Conservation (phyloP, 2,329 filamentous ascomycete genomes). For the Scedosporium dehoogii region DNA sequence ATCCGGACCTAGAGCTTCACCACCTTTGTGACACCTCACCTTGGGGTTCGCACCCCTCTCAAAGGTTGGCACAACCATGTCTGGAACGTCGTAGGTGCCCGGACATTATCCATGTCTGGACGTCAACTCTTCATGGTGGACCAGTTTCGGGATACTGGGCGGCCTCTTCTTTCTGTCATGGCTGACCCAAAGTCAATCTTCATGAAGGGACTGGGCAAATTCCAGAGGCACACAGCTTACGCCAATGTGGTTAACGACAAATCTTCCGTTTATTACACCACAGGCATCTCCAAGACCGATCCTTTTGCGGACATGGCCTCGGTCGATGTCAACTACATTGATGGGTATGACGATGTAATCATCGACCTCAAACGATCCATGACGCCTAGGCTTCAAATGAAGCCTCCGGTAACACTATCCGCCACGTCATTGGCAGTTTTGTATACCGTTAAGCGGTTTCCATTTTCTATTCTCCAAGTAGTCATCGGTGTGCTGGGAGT, state of each 20-base stretch:
- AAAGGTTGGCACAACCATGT: constrained; percentile 55
- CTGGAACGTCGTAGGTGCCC: constrained; percentile 77
- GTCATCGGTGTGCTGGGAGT: constrained; percentile 39
- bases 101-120: constrained; percentile 68
- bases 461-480: constrained; percentile 29
- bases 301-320: constrained; percentile 61
- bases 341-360: constrained; percentile 65
- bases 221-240: constrained; percentile 70
- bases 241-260: constrained; percentile 81
- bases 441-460: constrained; percentile 40
- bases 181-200: constrained; percentile 82
- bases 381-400: constrained; percentile 29
- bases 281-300: constrained; percentile 65
- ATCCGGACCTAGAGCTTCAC: constrained; percentile 61
- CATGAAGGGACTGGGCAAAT: constrained; percentile 64
- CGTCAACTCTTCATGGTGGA: constrained; percentile 83
- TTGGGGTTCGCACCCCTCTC: constrained; percentile 63
- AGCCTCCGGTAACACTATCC: constrained; percentile 10
- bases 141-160: constrained; percentile 71
- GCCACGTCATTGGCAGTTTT: constrained; percentile 18
- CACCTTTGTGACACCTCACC: constrained; percentile 79
- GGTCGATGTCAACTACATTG: constrained; percentile 62
- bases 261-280: constrained; percentile 75
- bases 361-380: constrained; percentile 59
- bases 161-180: constrained; percentile 69